Conservation (phyloP, 768 basidiomycete species). For the Polyporus arcularius region DNA sequence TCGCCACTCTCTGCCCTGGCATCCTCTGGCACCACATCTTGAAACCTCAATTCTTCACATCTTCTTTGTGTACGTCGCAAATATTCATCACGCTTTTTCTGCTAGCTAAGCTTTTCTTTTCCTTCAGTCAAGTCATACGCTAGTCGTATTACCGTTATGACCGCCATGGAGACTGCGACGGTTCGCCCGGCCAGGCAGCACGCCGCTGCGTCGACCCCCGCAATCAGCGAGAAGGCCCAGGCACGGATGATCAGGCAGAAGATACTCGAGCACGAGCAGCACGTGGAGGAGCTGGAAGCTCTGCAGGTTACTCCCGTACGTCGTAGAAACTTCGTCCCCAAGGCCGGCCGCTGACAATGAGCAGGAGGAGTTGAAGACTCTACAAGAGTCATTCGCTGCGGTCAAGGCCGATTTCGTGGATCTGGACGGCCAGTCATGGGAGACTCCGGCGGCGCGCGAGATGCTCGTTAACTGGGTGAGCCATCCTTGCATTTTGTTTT, state of each 20-base stretch:
- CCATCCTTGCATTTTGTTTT: neutral
- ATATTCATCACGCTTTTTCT: too few species aligned
- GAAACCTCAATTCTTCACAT: too few species aligned
- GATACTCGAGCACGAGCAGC: neutral
- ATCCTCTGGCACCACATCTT: too few species aligned
- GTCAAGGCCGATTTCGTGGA: conserved; percentile 12
- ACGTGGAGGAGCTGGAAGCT: neutral
- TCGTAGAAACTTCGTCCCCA: neutral
- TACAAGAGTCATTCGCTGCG: conserved; percentile 2
- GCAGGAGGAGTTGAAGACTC: neutral
- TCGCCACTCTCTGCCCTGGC: too few species aligned
- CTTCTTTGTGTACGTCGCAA: too few species aligned
- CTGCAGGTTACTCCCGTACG: conserved; percentile 9
- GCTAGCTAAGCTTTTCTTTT: too few species aligned
- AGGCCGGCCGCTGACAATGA: neutral
- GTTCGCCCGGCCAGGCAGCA: too few species aligned
- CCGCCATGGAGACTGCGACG: too few species aligned
- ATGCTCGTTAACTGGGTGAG: conserved; percentile 8
- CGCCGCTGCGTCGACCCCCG: too few species aligned
- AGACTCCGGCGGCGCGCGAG: neutral
- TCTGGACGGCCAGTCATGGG: conserved; percentile 14
- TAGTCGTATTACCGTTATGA: too few species aligned
- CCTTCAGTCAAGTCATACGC: too few species aligned
- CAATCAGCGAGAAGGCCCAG: neutral
- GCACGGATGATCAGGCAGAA: neutral